Percentiles rank a stretch among this genome's conserved stretches.
phyloP scores from a whole-genome alignment of 345 rosid genomes.

The Raphanus raphanistrum region DNA sequence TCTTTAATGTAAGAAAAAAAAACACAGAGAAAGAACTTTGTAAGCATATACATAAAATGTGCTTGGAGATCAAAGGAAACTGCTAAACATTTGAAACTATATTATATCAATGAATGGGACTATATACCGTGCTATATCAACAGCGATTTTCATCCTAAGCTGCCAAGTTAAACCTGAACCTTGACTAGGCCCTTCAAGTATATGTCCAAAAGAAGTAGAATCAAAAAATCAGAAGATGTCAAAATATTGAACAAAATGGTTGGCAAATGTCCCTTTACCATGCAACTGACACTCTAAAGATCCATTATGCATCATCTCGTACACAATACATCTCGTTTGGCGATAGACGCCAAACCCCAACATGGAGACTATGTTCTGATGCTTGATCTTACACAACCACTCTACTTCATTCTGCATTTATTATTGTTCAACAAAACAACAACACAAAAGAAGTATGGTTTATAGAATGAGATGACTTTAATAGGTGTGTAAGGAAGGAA shows the following conservation, averaged over 20 bases:
- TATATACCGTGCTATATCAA: constrained; percentile 80
- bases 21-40: background rate
- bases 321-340: constrained; percentile 66
- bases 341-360: constrained; percentile 72
- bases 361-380: constrained; percentile 75
- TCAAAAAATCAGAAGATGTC: constrained; percentile 2
- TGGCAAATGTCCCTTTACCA: constrained; percentile 45
- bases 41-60: constrained; percentile 3
- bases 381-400: constrained; percentile 67
- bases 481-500: background rate
- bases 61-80: background rate
- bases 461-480: no score
- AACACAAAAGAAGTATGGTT: no score
- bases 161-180: constrained; percentile 75
- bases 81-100: background rate
- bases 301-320: constrained; percentile 92
- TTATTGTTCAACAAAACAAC: no score
- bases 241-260: background rate
- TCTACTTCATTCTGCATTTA: constrained; percentile 71
- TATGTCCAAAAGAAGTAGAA: background rate
- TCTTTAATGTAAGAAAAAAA: constrained; percentile 34
- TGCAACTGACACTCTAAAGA: constrained; percentile 78
- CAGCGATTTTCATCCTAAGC: constrained; percentile 83
- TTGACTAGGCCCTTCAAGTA: constrained; percentile 54
- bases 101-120: background rate